Percentiles rank a stretch among this genome's conserved stretches.
These are phyloP conservation scores for Graphiopsis chlorocephala DNA, from an alignment of 2,329 filamentous ascomycete genomes.

Conservation along the genomic window DNA sequence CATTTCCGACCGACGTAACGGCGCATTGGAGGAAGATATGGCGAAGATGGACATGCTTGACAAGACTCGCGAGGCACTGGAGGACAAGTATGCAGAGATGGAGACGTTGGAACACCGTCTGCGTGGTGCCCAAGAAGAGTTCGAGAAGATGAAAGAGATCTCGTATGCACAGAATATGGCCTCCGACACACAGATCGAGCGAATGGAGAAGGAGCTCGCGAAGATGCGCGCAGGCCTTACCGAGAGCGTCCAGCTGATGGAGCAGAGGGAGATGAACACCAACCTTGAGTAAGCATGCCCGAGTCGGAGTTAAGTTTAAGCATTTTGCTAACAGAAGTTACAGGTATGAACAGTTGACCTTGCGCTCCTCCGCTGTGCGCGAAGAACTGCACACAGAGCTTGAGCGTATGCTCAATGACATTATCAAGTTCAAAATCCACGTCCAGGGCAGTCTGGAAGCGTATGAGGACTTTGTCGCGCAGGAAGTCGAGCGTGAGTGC, in stretches of 20 bases:
- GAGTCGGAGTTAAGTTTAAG: too few relatives aligned
- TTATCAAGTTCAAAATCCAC: constrained; percentile 98
- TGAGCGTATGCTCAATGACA: constrained; percentile 91
- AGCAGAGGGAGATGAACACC: constrained; percentile 93
- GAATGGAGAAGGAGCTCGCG: constrained; percentile 97
- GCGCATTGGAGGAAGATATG: constrained; percentile 84
- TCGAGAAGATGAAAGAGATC: constrained; percentile 82
- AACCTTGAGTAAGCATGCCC: constrained; percentile 75
- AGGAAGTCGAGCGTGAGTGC: constrained; percentile 74
- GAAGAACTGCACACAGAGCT: constrained; percentile 98
- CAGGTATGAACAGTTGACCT: constrained; percentile 88
- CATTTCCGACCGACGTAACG: constrained; percentile 81
- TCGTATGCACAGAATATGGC: constrained; percentile 84
- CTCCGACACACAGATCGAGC: constrained; percentile 91
- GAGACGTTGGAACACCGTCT: constrained; percentile 87
- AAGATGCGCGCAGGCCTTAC: constrained; percentile 82
- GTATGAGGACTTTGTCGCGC: constrained; percentile 88
- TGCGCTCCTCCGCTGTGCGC: constrained; percentile 77
- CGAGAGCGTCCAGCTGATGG: constrained; percentile 86
- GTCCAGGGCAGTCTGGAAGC: constrained; percentile 89
- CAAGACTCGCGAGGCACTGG: constrained; percentile 92
- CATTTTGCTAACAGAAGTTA: background rate
- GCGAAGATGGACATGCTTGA: constrained; percentile 92
- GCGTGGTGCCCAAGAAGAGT: constrained; percentile 84
- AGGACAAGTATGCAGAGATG: constrained; percentile 90